A percentile compares a stretch with the other conserved stretches of the same genome.
phyloP scores from a whole-genome alignment of 306 rosid genomes.

The Spatholobus suberectus region DNA sequence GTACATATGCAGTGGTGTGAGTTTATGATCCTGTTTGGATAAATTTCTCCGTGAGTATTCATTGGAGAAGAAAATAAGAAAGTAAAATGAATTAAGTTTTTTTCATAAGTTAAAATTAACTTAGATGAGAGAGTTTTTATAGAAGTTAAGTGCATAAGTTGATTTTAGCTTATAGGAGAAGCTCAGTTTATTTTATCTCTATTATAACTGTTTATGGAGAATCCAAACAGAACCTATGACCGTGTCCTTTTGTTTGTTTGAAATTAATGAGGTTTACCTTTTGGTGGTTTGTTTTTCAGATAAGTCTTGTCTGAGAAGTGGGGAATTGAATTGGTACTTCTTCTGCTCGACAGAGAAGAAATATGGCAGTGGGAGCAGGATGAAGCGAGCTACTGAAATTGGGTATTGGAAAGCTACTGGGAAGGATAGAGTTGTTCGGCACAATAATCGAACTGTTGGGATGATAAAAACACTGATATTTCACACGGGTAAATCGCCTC shows the following conservation, averaged over 20 bases:
- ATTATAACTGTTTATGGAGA: neutral
- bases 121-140: no score
- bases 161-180: neutral
- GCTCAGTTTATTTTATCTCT: neutral
- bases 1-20: slow-evolving; percentile 36
- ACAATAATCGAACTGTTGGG: slow-evolving; percentile 37
- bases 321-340: slow-evolving; percentile 80
- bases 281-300: slow-evolving; percentile 47
- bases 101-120: no score
- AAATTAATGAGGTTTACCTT: neutral
- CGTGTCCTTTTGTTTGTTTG: neutral
- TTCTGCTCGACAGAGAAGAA: slow-evolving; percentile 68
- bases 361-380: slow-evolving; percentile 61
- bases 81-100: no score
- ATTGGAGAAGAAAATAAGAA: no score
- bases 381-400: slow-evolving; percentile 60
- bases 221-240: neutral
- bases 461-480: slow-evolving; percentile 39
- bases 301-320: slow-evolving; percentile 49
- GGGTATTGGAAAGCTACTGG: slow-evolving; percentile 89
- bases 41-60: no score
- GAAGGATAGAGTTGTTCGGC: slow-evolving; percentile 53
- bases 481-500: slow-evolving; percentile 35
- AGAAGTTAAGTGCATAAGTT: neutral
- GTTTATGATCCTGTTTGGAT: no score